phyloP scores from a whole-genome alignment of 495 filamentous ascomycete genomes.

The Amniculicola lignicola region DNA sequence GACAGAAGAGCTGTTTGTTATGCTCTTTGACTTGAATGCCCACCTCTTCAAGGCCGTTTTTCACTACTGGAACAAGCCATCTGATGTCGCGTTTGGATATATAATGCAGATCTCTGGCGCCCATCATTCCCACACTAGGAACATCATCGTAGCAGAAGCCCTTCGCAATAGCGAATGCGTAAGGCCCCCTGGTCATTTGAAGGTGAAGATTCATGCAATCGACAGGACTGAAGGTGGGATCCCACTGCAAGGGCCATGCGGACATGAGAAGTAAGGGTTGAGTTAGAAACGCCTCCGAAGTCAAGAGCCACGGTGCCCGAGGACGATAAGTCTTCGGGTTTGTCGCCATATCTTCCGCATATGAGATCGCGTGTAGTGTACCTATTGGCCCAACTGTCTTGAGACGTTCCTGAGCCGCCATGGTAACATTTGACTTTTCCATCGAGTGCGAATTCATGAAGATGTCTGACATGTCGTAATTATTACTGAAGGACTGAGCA shows the following conservation, averaged over 20 bases:
- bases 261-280: not conserved
- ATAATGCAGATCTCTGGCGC: slow-evolving; percentile 14
- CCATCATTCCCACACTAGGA: not conserved
- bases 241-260: slow-evolving; percentile 18
- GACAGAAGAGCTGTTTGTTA: slow-evolving; percentile 10
- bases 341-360: not conserved
- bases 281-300: not conserved
- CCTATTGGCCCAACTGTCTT: not conserved
- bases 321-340: not conserved
- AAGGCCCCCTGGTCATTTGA: not conserved
- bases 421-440: slow-evolving; percentile 13
- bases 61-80: slow-evolving; percentile 14
- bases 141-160: not conserved
- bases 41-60: slow-evolving; percentile 6
- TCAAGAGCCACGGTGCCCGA: not conserved
- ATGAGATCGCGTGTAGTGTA: not conserved
- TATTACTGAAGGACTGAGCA: not conserved
- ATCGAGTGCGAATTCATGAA: not conserved
- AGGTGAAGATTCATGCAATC: slow-evolving; percentile 12
- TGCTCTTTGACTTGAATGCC: slow-evolving; percentile 10
- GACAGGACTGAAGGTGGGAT: slow-evolving; percentile 10
- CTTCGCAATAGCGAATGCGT: not conserved
- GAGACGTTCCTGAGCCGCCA: not conserved
- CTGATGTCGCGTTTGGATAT: slow-evolving; percentile 10
- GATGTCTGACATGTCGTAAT: slow-evolving; percentile 10